Conservation (phyloP, 495 filamentous ascomycete species). For the Usnea hakonensis region DNA sequence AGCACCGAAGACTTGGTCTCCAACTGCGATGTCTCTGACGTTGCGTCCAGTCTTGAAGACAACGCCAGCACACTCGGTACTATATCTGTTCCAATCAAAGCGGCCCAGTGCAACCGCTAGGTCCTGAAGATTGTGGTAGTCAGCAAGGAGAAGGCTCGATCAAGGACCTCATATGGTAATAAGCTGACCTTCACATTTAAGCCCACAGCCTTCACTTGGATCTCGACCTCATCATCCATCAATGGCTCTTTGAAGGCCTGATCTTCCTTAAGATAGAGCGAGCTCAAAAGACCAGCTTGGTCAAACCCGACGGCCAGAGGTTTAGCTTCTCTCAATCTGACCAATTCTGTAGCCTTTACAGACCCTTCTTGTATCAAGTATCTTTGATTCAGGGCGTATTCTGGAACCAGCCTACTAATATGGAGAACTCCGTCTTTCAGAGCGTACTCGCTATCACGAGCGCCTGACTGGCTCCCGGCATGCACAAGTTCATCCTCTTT, state of each 20-base stretch:
- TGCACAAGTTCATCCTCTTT: constrained; percentile 11
- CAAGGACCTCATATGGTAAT: too few species aligned
- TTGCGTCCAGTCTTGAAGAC: constrained; percentile 9
- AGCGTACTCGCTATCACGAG: constrained; percentile 27
- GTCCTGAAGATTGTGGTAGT: too few species aligned
- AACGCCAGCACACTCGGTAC: constrained; percentile 12
- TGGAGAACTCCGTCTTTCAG: constrained; percentile 30
- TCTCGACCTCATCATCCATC: constrained; percentile 29
- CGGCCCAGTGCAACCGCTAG: constrained; percentile 20
- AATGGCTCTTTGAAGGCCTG: constrained; percentile 11
- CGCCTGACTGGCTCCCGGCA: too few species aligned
- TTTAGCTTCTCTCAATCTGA: constrained; percentile 15
- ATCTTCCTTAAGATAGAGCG: constrained; percentile 15
- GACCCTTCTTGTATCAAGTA: constrained; percentile 1
- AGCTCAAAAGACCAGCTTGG: constrained; percentile 16
- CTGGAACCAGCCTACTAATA: constrained; percentile 28
- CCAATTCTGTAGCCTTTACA: constrained; percentile 12
- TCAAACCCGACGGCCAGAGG: constrained; percentile 18
- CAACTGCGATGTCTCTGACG: constrained; percentile 7
- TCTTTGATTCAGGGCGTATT: constrained; percentile 13
- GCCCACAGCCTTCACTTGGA: constrained; percentile 35
- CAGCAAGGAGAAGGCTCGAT: too few species aligned
- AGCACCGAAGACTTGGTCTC: constrained; percentile 15
- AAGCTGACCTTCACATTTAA: constrained; percentile 29
- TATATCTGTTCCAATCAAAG: constrained; percentile 20